Percentiles rank a stretch among this genome's conserved stretches.
Conservation (phyloP, 495 filamentous ascomycete genomes). For the Xylaria flabelliformis region DNA sequence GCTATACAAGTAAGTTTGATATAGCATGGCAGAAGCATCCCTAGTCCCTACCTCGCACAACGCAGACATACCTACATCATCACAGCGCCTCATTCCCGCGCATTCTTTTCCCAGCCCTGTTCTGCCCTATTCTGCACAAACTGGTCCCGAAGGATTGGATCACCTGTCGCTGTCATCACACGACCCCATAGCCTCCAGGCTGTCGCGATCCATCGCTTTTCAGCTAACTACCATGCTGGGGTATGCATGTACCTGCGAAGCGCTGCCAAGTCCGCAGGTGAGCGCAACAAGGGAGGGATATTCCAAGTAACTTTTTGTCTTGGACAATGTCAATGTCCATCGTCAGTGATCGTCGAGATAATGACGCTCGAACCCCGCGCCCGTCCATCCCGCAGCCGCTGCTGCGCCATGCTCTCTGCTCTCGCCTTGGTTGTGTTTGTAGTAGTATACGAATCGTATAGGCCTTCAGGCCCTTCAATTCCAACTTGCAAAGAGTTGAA, state of each 20-base stretch:
- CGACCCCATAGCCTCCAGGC: not conserved
- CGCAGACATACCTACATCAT: not conserved
- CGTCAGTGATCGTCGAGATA: not conserved
- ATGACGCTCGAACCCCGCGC: conserved; percentile 9
- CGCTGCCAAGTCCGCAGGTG: not conserved
- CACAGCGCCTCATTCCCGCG: conserved; percentile 3
- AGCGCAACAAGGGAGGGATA: conserved; percentile 7
- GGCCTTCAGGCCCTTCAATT: not conserved
- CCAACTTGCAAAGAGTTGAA: not conserved
- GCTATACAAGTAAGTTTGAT: not conserved
- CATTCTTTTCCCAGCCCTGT: conserved; percentile 16
- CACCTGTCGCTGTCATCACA: conserved; percentile 19
- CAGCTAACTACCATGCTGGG: not conserved
- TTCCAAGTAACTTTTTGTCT: conserved; percentile 4
- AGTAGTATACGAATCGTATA: too few species aligned
- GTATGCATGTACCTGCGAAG: not conserved
- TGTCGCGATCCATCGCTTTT: not conserved
- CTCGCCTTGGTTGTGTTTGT: not conserved
- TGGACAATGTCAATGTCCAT: not conserved
- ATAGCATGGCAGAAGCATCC: conserved; percentile 12
- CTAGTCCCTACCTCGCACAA: conserved; percentile 9
- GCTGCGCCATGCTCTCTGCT: not conserved
- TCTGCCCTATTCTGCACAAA: conserved; percentile 19
- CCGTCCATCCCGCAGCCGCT: conserved; percentile 1
- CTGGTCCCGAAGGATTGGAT: conserved; percentile 24